These are phyloP conservation scores for Solanum megistacrolobum DNA, from an alignment of 257 asterid genomes.

Conservation along the genomic window DNA sequence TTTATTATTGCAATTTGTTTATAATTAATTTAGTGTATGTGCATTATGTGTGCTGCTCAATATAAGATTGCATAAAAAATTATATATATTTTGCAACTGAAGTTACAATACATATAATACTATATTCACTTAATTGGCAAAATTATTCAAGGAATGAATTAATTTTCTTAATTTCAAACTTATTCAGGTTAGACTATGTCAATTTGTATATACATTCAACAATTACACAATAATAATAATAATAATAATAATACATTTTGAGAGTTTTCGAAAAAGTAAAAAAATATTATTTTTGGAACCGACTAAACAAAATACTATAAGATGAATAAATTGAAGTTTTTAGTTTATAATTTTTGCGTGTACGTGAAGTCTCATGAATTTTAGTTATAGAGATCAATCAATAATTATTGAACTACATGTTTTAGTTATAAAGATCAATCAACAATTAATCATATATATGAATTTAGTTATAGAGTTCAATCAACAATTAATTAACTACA, in stretches of 20 bases:
- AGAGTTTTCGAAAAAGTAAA: too few species aligned
- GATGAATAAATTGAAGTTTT: too few species aligned
- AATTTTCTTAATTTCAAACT: too few species aligned
- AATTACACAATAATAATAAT: too few species aligned
- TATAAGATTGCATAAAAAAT: too few species aligned
- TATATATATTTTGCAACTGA: background rate
- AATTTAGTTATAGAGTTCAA: background rate
- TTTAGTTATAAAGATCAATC: background rate
- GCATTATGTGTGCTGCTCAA: background rate
- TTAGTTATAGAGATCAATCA: background rate
- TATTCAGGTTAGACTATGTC: background rate
- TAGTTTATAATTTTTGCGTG: too few species aligned
- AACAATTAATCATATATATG: too few species aligned
- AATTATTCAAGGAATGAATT: background rate
- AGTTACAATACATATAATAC: too few species aligned
- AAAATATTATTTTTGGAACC: accelerated
- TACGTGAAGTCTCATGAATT: background rate
- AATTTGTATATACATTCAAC: background rate
- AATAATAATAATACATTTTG: too few species aligned
- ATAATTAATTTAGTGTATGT: too few species aligned
- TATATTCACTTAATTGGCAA: background rate
- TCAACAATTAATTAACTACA: background rate
- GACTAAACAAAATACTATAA: too few species aligned
- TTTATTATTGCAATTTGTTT: too few species aligned
- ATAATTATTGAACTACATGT: background rate